A percentile compares a stretch with the other conserved stretches of the same genome.
Evolutionary conservation across 192 early-diverging fungal species (phyloP).

Genomic region (Rhizoclosmatium globosum): DNA sequence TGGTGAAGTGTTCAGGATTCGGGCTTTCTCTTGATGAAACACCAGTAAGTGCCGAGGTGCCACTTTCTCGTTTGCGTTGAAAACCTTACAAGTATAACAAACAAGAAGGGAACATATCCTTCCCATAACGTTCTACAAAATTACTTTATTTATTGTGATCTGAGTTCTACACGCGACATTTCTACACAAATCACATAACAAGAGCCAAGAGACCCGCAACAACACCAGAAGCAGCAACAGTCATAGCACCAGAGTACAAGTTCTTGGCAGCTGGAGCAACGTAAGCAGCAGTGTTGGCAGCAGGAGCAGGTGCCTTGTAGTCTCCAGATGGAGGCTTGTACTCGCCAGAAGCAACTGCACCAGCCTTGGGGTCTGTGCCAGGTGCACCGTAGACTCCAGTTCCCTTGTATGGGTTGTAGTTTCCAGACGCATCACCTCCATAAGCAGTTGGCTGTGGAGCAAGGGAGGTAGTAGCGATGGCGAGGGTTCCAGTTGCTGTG

Average conservation of each 20-base stretch:
- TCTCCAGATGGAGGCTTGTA: too few species aligned
- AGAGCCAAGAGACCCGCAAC: neutral
- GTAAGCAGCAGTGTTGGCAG: neutral
- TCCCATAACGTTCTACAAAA: too few species aligned
- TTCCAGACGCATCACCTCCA: neutral
- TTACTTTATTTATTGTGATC: too few species aligned
- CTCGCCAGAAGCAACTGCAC: too few species aligned
- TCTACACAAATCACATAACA: too few species aligned
- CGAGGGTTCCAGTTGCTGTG: neutral
- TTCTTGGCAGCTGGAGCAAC: neutral
- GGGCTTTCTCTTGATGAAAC: too few species aligned
- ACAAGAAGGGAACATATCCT: too few species aligned
- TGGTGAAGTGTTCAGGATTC: too few species aligned
- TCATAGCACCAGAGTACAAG: slow-evolving; percentile 1
- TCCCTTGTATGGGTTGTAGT: slow-evolving; percentile 8
- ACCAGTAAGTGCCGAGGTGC: too few species aligned
- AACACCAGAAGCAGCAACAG: neutral
- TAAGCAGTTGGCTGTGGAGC: neutral
- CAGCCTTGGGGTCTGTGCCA: neutral
- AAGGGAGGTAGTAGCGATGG: neutral
- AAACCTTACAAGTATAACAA: too few species aligned
- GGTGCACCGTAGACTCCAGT: neutral
- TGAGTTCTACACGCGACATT: too few species aligned
- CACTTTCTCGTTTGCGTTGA: too few species aligned
- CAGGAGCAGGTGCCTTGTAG: neutral